phyloP scores from a whole-genome alignment of 1,284 basidiomycete genomes.

The Xerocomus nothofagi region DNA sequence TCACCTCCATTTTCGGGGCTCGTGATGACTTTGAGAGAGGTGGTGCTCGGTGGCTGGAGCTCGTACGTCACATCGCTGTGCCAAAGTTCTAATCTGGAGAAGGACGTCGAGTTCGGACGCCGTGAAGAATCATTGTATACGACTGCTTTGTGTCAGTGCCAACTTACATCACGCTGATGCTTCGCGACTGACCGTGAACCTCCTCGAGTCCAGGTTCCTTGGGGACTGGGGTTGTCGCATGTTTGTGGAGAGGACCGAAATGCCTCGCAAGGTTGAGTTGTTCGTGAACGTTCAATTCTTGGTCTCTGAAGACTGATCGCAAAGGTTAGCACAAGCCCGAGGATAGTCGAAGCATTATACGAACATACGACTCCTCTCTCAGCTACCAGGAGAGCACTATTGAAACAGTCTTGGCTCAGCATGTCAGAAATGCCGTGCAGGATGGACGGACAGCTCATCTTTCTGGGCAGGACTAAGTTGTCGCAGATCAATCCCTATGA shows the following conservation, averaged over 20 bases:
- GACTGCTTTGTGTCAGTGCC: constrained; percentile 40
- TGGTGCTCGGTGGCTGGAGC: constrained; percentile 67
- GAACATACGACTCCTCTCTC: constrained; percentile 70
- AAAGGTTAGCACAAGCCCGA: constrained; percentile 17
- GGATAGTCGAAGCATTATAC: constrained; percentile 25
- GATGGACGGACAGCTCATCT: constrained; percentile 56
- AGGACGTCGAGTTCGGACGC: constrained; percentile 67
- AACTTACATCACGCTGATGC: background rate
- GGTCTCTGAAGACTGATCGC: constrained; percentile 67
- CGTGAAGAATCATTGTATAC: constrained; percentile 69
- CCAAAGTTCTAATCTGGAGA: constrained; percentile 79
- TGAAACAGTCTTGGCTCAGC: background rate
- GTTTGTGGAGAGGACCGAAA: constrained; percentile 80
- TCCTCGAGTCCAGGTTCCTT: constrained; percentile 72
- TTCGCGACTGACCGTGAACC: constrained; percentile 60
- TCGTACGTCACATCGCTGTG: constrained; percentile 84
- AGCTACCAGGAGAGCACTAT: constrained; percentile 63
- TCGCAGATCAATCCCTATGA: constrained; percentile 61
- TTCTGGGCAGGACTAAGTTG: constrained; percentile 60
- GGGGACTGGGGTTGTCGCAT: constrained; percentile 78
- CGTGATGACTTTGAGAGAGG: constrained; percentile 68
- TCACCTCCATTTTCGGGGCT: constrained; percentile 67
- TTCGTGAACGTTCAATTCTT: constrained; percentile 66
- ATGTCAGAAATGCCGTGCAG: background rate
- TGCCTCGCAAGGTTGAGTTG: constrained; percentile 73